Evolutionary conservation across 139 green algal species (phyloP).

Genomic region (Asterochloris sp.): DNA sequence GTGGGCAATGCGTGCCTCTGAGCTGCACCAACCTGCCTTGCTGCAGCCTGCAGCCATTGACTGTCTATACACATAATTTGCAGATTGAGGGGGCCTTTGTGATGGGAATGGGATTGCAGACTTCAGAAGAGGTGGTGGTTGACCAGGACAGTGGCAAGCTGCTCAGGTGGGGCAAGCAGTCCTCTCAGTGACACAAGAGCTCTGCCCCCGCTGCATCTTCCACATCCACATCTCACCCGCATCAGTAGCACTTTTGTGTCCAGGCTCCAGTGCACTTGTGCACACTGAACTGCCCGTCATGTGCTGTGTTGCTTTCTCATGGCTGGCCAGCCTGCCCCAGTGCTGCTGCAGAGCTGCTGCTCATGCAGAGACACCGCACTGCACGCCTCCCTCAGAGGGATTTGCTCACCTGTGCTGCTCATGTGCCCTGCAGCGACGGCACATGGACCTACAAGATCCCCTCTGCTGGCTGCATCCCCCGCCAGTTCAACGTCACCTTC

Average conservation of each 20-base stretch:
- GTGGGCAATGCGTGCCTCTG: constrained; percentile 53
- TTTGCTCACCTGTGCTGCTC: too few relatives aligned
- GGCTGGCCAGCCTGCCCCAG: too few relatives aligned
- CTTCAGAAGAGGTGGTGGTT: constrained; percentile 28
- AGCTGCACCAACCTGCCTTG: constrained; percentile 37
- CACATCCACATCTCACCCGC: too few relatives aligned
- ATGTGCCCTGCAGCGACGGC: constrained; percentile 5
- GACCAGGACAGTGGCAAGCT: constrained; percentile 22
- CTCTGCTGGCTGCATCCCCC: constrained; percentile 28
- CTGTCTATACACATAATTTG: background rate
- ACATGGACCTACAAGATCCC: constrained; percentile 53
- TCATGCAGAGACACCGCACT: too few relatives aligned
- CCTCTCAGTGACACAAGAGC: too few relatives aligned
- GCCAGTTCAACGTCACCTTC: constrained; percentile 40
- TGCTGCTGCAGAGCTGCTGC: too few relatives aligned
- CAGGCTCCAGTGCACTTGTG: too few relatives aligned
- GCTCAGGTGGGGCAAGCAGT: background rate
- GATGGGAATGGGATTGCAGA: constrained; percentile 29
- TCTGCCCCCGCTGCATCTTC: too few relatives aligned
- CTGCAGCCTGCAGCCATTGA: background rate
- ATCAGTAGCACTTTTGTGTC: too few relatives aligned
- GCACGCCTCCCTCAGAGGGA: background rate
- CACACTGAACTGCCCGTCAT: too few relatives aligned
- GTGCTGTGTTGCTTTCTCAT: too few relatives aligned
- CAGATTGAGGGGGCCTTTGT: constrained; percentile 69